Conservation (phyloP, 1,284 basidiomycete species). For the Ceratobasidium sp. region DNA sequence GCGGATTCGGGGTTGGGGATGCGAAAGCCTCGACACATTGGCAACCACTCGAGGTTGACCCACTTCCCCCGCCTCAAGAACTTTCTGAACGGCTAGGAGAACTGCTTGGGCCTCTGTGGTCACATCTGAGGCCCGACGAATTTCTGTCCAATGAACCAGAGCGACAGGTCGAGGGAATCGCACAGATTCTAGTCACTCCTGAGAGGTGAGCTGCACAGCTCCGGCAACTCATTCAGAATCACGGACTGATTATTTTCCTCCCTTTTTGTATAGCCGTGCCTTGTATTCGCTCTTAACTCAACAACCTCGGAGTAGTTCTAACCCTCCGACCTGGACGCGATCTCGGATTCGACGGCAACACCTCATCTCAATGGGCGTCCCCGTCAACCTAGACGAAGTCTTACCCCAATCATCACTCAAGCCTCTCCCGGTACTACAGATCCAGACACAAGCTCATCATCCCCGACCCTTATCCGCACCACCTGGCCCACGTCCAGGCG, state of each 20-base stretch:
- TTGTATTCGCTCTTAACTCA: constrained; percentile 24
- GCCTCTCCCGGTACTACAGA: constrained; percentile 79
- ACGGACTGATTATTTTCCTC: constrained; percentile 33
- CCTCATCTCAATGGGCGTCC: constrained; percentile 88
- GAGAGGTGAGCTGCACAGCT: constrained; percentile 66
- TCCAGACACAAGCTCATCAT: constrained; percentile 63
- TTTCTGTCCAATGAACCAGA: constrained; percentile 76
- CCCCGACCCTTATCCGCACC: constrained; percentile 77
- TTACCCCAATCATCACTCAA: constrained; percentile 77
- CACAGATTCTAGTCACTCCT: constrained; percentile 76
- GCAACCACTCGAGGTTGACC: constrained; percentile 72
- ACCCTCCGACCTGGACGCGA: constrained; percentile 88
- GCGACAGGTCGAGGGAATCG: constrained; percentile 79
- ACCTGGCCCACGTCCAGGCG: constrained; percentile 63
- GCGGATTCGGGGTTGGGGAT: constrained; percentile 42
- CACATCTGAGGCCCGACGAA: constrained; percentile 60
- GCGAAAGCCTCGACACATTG: constrained; percentile 57
- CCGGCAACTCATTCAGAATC: no score
- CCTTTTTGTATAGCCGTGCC: constrained; percentile 48
- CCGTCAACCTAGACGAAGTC: constrained; percentile 92
- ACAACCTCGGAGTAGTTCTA: constrained; percentile 11
- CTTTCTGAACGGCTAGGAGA: constrained; percentile 71
- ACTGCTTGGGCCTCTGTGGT: constrained; percentile 74
- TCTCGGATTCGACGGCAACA: constrained; percentile 89
- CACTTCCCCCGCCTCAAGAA: constrained; percentile 66